A percentile compares a stretch with the other conserved stretches of the same genome.
Conservation (phyloP, 2,329 filamentous ascomycete species). For the Sporothrix sp. region DNA sequence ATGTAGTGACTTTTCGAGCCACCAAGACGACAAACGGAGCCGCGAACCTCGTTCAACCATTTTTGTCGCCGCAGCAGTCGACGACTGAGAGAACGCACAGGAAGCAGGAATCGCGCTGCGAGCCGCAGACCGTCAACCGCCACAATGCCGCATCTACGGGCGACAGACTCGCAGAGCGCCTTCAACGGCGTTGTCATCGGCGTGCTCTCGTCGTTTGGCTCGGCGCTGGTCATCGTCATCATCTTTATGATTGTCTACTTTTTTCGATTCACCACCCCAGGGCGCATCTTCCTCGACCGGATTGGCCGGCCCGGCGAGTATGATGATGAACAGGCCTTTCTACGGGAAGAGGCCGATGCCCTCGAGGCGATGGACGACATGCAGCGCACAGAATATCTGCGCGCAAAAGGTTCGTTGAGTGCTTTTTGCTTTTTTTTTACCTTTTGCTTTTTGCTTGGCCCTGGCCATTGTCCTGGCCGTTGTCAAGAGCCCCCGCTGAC, state of each 20-base stretch:
- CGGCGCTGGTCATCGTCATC: slow-evolving; percentile 72
- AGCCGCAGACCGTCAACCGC: background rate
- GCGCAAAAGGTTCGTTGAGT: slow-evolving; percentile 83
- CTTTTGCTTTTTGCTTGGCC: too few species aligned
- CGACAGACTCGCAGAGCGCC: slow-evolving; percentile 17
- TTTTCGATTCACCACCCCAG: slow-evolving; percentile 79
- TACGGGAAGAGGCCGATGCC: slow-evolving; percentile 87
- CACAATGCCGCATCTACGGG: slow-evolving; percentile 5
- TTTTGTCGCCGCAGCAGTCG: background rate
- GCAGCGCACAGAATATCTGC: slow-evolving; percentile 77
- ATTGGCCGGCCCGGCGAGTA: slow-evolving; percentile 91
- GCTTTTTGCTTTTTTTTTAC: too few species aligned
- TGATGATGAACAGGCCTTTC: slow-evolving; percentile 93
- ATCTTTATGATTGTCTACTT: slow-evolving; percentile 80
- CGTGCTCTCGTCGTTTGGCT: slow-evolving; percentile 87
- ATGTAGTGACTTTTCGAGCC: slow-evolving; percentile 2
- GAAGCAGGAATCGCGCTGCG: too few species aligned
- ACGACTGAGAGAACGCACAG: too few species aligned
- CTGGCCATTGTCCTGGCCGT: too few species aligned
- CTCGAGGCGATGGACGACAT: slow-evolving; percentile 93
- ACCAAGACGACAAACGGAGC: background rate
- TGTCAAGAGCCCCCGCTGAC: background rate
- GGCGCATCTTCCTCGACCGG: slow-evolving; percentile 85
- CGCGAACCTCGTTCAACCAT: background rate
- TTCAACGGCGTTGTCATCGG: slow-evolving; percentile 83